Evolutionary conservation across 2,329 filamentous ascomycete genomes (phyloP), one percentile per base, ranked within the genome.

Genomic region (Penicillium digitatum): DNA sequence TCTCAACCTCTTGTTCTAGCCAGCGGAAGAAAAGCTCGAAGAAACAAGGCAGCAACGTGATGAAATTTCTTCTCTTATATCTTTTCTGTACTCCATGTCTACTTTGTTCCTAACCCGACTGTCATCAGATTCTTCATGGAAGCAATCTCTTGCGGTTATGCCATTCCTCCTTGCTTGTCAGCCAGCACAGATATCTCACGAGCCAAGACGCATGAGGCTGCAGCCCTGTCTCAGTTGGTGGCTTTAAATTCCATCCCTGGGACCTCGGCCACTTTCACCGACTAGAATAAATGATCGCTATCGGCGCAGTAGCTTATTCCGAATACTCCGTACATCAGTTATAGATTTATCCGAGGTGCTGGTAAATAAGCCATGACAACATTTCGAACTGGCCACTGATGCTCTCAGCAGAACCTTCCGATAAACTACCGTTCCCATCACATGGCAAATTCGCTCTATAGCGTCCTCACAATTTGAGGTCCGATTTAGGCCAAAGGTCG

Each of bases 121-220:
- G 57, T 53, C 55, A 63, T 57, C 39, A 47, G 45, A 52, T 38
- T 31, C 47, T 50, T 62, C 34, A 57, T 38, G 4, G 22, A 56
- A 40, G 7, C 7, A 37, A 46, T 61, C 59, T 60, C 62, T 65
- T 65, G 62, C 61, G 26, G 60, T 2, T 39, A 14, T 32, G 38
- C 40, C 55, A 55, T 54, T 55, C 18, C 57, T 60, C 63, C 63
- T 65, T 65, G 58, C 62, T 60, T 60, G 29, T 62, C 48, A 56
- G 44, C 29, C 24, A 52, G 20, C 44, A 51, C 38, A 55, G 55
- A 58, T 49, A 62, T 58, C 48, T 62, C 40, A 54, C 26, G 44
- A 46, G 18, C 49, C 18, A 52, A 44, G 50, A 54, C 55, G 42
- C 59, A 58, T 64, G 53, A 58, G 48, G 42, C 51, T 47, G 49